Conservation (phyloP, 345 rosid species). For the Zanthoxylum bungeanum region DNA sequence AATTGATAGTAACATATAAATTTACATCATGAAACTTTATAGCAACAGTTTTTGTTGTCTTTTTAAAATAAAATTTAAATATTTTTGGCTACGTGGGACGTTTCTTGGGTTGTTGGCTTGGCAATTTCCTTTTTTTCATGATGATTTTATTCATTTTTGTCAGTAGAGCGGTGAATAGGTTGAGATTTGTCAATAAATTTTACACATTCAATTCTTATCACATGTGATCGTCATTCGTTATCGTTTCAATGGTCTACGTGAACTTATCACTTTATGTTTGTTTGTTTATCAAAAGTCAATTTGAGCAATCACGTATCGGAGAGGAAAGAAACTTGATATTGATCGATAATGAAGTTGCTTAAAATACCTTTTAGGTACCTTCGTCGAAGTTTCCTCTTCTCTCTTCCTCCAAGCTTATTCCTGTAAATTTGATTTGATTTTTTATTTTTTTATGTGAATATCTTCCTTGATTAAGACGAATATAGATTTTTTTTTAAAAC, state of each 20-base stretch:
- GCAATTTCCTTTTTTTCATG: background rate
- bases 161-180: background rate
- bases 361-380: background rate
- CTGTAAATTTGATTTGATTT: too few species aligned
- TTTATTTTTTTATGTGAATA: too few species aligned
- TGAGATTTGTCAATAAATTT: background rate
- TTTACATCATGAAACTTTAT: background rate
- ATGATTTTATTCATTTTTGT: too few species aligned
- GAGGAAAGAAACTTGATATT: background rate
- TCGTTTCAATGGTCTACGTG: background rate
- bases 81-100: background rate
- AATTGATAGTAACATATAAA: background rate
- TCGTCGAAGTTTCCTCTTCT: background rate
- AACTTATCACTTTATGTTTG: background rate
- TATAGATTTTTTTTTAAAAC: too few species aligned
- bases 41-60: background rate
- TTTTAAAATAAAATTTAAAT: background rate
- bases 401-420: too few species aligned
- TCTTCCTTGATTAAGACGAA: too few species aligned
- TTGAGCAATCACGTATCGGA: background rate
- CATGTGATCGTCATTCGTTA: background rate
- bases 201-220: background rate
- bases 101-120: background rate
- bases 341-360: background rate
- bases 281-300: background rate